Conservation (phyloP, 345 rosid genomes). For the Noccaea caerulescens region DNA sequence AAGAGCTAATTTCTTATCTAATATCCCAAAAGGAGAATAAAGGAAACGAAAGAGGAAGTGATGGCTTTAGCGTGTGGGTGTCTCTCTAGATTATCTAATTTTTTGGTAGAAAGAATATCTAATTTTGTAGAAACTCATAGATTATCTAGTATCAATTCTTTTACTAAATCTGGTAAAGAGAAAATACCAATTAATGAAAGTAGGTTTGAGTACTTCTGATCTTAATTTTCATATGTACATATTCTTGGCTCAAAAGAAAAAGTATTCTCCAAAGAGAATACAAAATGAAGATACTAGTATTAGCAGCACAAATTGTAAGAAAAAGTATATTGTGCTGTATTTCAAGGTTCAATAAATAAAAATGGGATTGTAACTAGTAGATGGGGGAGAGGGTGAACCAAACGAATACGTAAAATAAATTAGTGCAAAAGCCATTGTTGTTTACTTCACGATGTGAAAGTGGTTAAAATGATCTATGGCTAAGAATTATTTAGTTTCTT, state of each 20-base stretch:
- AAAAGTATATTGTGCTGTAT: too few species aligned
- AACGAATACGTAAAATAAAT: constrained; percentile 29
- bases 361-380: neutral
- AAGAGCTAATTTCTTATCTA: constrained; percentile 15
- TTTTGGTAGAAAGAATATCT: constrained; percentile 17
- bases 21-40: constrained; percentile 16
- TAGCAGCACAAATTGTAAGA: too few species aligned
- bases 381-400: constrained; percentile 32
- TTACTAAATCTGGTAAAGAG: neutral
- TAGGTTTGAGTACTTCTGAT: neutral
- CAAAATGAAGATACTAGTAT: neutral
- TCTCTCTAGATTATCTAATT: constrained; percentile 26
- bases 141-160: neutral
- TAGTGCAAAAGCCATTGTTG: constrained; percentile 14
- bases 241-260: neutral
- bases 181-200: neutral
- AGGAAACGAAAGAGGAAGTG: constrained; percentile 15
- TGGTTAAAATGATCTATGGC: constrained; percentile 29
- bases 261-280: neutral
- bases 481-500: neutral
- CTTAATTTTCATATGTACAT: neutral
- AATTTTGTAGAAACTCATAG: neutral
- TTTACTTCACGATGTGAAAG: constrained; percentile 36
- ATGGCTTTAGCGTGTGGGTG: constrained; percentile 40
- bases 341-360: neutral